phyloP scores from a whole-genome alignment of 106 monocot genomes.

The Chionographis japonica region DNA sequence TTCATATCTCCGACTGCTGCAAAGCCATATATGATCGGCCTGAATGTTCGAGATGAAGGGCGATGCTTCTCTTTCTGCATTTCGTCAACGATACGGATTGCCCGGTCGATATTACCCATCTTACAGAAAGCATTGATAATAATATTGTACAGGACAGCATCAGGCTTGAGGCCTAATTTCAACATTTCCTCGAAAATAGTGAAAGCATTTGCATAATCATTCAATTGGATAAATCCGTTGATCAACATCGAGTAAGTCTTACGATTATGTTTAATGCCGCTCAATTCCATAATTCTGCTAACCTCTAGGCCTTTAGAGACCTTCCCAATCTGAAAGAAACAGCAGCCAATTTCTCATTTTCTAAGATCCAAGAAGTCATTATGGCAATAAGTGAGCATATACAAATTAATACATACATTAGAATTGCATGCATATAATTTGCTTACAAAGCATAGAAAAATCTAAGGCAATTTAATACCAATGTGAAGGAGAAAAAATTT shows the following conservation, averaged over 20 bases:
- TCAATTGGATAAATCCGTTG: slow-evolving; percentile 79
- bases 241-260: slow-evolving; percentile 98
- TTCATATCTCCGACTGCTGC: slow-evolving; percentile 68
- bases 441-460: too few species aligned
- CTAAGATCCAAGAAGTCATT: background rate
- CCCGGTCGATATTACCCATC: slow-evolving; percentile 89
- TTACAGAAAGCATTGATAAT: slow-evolving; percentile 91
- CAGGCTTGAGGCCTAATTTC: slow-evolving; percentile 65
- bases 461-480: too few species aligned
- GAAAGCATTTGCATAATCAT: slow-evolving; percentile 95
- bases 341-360: background rate
- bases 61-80: slow-evolving; percentile 77
- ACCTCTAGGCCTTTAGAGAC: slow-evolving; percentile 75
- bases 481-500: too few species aligned
- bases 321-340: slow-evolving; percentile 73
- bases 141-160: slow-evolving; percentile 84
- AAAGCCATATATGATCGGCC: slow-evolving; percentile 85
- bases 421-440: too few species aligned
- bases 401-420: too few species aligned
- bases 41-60: slow-evolving; percentile 79
- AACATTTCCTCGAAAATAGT: slow-evolving; percentile 87
- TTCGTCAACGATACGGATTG: slow-evolving; percentile 64
- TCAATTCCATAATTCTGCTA: slow-evolving; percentile 65
- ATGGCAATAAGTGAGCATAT: too few species aligned
- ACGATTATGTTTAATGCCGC: slow-evolving; percentile 78